phyloP scores from a whole-genome alignment of 495 filamentous ascomycete species.

The Amorphotheca resinae region DNA sequence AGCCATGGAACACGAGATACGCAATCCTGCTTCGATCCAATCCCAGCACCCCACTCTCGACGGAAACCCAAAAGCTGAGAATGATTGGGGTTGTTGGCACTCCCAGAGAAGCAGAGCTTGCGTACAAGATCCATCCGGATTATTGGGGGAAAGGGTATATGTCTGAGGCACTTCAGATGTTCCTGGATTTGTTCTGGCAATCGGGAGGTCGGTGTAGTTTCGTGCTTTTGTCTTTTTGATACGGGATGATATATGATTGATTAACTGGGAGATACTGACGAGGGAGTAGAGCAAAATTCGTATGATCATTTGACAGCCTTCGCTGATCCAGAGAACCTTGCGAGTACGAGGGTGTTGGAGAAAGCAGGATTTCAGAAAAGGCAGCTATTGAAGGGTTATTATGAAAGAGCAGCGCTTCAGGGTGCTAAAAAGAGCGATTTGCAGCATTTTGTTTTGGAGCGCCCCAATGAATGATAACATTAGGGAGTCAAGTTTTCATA shows the following conservation, averaged over 20 bases:
- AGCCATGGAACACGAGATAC: constrained; percentile 7
- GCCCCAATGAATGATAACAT: constrained; percentile 2
- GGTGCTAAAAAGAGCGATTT: constrained; percentile 10
- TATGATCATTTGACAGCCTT: constrained; percentile 6
- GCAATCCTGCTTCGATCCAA: background rate
- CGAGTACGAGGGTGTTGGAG: constrained; percentile 10
- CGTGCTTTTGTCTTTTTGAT: background rate
- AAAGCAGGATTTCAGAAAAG: constrained; percentile 12
- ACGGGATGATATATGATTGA: background rate
- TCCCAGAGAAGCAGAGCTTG: constrained; percentile 6
- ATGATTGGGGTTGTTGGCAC: constrained; percentile 14
- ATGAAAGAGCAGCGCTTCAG: background rate
- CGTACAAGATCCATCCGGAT: constrained; percentile 12
- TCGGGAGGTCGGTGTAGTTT: constrained; percentile 6
- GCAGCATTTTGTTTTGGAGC: constrained; percentile 5
- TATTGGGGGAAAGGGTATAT: constrained; percentile 18
- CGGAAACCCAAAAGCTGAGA: background rate
- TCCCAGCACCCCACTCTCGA: background rate
- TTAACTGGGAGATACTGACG: background rate
- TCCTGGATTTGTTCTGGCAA: constrained; percentile 11
- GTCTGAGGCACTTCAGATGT: constrained; percentile 13
- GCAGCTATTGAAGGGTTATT: constrained; percentile 3
- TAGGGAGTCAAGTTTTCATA: too few relatives aligned
- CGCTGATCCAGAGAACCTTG: constrained; percentile 12
- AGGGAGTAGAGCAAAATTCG: background rate